Base-by-base conservation (phyloP, 495 filamentous ascomycete species). In the Darksidea phi region DNA sequence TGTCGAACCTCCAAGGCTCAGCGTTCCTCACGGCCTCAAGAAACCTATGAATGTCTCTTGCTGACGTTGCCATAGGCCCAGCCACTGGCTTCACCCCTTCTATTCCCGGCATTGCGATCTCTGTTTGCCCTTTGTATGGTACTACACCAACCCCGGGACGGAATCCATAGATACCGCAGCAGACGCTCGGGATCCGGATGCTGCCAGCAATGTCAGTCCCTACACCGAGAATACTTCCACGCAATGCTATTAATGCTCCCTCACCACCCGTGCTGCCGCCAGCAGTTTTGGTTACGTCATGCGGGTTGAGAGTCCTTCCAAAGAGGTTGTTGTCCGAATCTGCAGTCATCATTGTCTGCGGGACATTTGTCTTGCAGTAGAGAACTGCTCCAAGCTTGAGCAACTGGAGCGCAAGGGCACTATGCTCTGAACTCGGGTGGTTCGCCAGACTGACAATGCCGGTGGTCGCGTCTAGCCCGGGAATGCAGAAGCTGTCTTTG, bases 151-250 rank as follows among this genome's bases (percentile, higher is more conserved):
- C 61, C 55, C 73, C 81, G 6, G 81, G 80, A 57, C 83, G 84
- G 43, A 83, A 63, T 0, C 85, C 84, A 73, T 81, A 88, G 0
- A 86, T 64, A 3, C 78, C 81, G 67, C 85, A 85, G 59, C 88
- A 88, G 1, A 78, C 80, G 24, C 84, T 78, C 1, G 88, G 88
- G 51, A 88, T 82, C 0, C 88, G 76, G 18, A 90, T 80, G 59
- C 78, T 84, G 7, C 88, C 88, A 0, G 86, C 88, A 50, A 91
- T 85, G 73, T 91, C 88, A 13, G 87, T 89, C 1, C 75, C 75
- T 5, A 76, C 67, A 17, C 75, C 74, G 1, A 77, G 49, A 2
- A 70, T 48, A 23, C 65, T 71, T 1, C 74, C 75, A 32, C 69
- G 56, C 69, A 77, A 67, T 1, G 68, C 73, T 4, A 77, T 38